Percentiles rank a stretch among this genome's conserved stretches.
Evolutionary conservation across 2,329 filamentous ascomycete genomes (phyloP).

Genomic region (Penicillium freii): DNA sequence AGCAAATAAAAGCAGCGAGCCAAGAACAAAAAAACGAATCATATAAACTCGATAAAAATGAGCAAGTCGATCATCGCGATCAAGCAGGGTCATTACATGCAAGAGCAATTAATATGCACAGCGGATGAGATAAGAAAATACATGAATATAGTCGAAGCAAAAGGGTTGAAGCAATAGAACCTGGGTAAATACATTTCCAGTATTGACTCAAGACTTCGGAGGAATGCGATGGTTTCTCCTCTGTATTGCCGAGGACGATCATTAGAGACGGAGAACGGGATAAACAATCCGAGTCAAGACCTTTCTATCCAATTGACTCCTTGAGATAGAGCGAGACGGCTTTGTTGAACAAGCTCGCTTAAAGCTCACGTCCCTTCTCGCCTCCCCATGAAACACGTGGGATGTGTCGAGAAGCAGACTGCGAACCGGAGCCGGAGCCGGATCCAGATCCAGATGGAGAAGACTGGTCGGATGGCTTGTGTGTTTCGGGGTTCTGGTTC

Average conservation of each 20-base stretch:
- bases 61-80: background rate
- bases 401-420: conserved; percentile 26
- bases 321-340: background rate
- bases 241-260: background rate
- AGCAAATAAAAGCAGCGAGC: conserved; percentile 1
- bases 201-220: background rate
- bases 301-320: background rate
- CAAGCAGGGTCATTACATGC: conserved; percentile 5
- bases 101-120: conserved; percentile 5
- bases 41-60: conserved; percentile 6
- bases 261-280: background rate
- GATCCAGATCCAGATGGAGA: conserved; percentile 20
- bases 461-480: conserved; percentile 27
- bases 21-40: background rate
- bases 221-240: background rate
- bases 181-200: background rate
- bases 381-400: conserved; percentile 44
- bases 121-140: conserved; percentile 5
- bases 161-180: background rate
- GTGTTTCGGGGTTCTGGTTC: conserved; percentile 32
- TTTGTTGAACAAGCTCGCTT: background rate
- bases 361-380: conserved; percentile 35
- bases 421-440: conserved; percentile 12
- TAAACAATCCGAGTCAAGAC: background rate
- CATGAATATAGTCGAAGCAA: conserved; percentile 2